Base-by-base conservation (phyloP, 192 early-diverging fungal genomes). In the Gonapodya prolifera region DNA sequence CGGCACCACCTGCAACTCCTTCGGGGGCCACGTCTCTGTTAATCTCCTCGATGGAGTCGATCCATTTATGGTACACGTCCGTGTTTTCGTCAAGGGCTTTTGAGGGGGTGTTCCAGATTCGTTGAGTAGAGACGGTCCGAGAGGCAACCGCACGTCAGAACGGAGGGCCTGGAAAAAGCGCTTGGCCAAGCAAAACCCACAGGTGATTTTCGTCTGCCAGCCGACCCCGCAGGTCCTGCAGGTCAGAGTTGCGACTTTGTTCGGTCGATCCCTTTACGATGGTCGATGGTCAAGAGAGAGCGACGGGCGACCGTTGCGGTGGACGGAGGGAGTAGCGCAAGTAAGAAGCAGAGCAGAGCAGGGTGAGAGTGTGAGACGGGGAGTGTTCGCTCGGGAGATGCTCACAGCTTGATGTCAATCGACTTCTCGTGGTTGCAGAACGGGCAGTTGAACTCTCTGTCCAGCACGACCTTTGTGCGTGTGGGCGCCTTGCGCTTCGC, bases 61-160 rank as follows among this genome's bases (percentile, higher is more conserved):
- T 86, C 95, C 95, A 98, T 34, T 91, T 92, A 33, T 86, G 86
- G 76, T 98, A 98, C 8, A 98, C 93, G 82, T 98, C 96, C 17
- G 95, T 89, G 1, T 94, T 87, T 45, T 92, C 91, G 75, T 87
- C 87, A 8, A 98, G 83, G 36, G 85, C 90, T 91, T 61, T 16
- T 31, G 31, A 28, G 78, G 18, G 30, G 32, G 23, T 74, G 34
- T 33, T 33, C 73, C 33, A 28, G 0, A 78, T 1, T 33, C 17
- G 2, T n/a, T 1, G 31, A 29, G 73, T 75, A 16, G 70, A 1
- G 8, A 78, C 45, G 76, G 18, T 8, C 33, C 31, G 17, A 33
- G 34, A 81, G n/a, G 70, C 35, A 16, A 77, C 61, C 16, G 30
- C 34, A 35, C 36, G 75, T 1, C 32, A n/a, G 30, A 35, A 23